Base-by-base conservation (phyloP, 768 basidiomycete genomes). In the Lactifluus rugatus region DNA sequence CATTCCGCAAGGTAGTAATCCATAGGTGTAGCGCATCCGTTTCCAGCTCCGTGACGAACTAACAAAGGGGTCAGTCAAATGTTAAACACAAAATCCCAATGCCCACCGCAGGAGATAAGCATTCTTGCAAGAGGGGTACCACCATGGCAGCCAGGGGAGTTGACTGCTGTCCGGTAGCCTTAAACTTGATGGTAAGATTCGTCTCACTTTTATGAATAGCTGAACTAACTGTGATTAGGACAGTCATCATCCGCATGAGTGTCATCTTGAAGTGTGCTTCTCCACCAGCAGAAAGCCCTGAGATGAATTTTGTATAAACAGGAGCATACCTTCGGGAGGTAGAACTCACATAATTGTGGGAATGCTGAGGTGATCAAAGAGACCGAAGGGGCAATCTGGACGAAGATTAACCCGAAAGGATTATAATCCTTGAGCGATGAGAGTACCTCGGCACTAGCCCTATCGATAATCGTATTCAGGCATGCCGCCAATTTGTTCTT, bases 21-120 rank as follows among this genome's bases (percentile, higher is more conserved):
- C 92, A 94, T 11, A 95, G 78, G 42, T 74, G 75, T 48, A 93
- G 68, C 0, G 81, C 87, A 68, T 94, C 92, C 60, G 83, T 81
- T 63, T 94, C 91, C 23, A 95, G 76, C 61, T 86, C 78, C 36
- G 78, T 71, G n/a, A 78, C 75, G 31, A 75, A 76, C 89, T 91
- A 49, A 21, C 34, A 48, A 34, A 6, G 5, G 52, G 7, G 50
- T 46, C 45, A 51, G n/a, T 26, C 21, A 17, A 19, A n/a, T 6
- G 28, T 44, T 23, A 25, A 31, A 16, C 36, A 19, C 48, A 5
- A 8, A 48, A 42, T 1, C 8, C 14, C 17, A 14, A 28, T 48
- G 83, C 85, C 16, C 37, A 59, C 61, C 14, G 72, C 76, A 21
- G 81, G 78, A 19, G 78, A 73, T 54, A 89, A 68, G 65, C 85